Base-by-base conservation (phyloP, 2,329 filamentous ascomycete species). In the Fusarium sp. region DNA sequence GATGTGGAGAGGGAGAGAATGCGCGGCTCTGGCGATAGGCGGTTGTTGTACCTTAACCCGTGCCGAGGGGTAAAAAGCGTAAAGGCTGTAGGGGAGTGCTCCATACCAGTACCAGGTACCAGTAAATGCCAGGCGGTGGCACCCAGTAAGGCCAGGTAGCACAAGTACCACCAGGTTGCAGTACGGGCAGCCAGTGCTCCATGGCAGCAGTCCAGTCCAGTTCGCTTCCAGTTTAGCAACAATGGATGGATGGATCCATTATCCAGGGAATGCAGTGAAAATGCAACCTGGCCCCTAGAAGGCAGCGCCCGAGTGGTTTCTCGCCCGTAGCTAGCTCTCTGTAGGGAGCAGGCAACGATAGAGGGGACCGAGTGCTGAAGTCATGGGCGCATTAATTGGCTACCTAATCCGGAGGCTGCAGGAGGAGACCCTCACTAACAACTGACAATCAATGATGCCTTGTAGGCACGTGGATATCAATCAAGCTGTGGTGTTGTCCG, bases 1-100 rank as follows among this genome's bases (percentile, higher is more conserved):
- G 74, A 76, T 79, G 78, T 79, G 78, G 78, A 79, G 78, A 79
- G 78, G 75, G 78, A 79, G 77, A 79, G 77, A 79, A 79, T 79
- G 77, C 77, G 77, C 77, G 76, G 76, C 77, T 79, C 77, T 79
- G 77, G 77, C 77, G 77, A 79, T 79, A 79, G 77, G 76, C 66
- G 77, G 76, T 74, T 71, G 77, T 79, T 69, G 77, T 69, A 71
- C 69, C 73, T 77, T 65, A 70, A 67, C 70, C 69, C 73, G 72
- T 79, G 75, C 73, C 77, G 77, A 79, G 77, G 77, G 77, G 75
- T 77, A 79, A 63, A 76, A 74, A 57, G 68, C 64, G 60, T 68
- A 68, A 67, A 73, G 73, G 27, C 47, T 65, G 72, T 68, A 71
- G 70, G 73, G 73, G 22, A 20, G 63, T 60, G 66, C 66, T 40